These are phyloP conservation scores for Echites panduratus DNA, from an alignment of 257 asterid species.

Conservation along the genomic window DNA sequence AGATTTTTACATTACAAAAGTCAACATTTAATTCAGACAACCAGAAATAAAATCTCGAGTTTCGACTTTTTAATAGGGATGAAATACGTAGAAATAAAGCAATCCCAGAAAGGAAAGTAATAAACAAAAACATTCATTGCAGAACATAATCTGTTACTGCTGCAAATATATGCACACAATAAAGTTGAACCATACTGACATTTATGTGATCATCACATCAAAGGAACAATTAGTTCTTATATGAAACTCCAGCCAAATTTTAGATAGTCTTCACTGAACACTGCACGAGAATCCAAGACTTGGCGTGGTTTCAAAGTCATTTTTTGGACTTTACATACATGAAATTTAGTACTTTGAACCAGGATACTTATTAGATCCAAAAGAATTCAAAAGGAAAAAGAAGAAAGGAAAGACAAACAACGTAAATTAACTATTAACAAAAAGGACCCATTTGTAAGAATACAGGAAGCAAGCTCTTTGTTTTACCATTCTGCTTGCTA, in stretches of 20 bases:
- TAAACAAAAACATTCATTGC: neutral
- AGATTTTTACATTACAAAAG: neutral
- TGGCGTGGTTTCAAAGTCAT: neutral
- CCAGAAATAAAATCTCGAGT: neutral
- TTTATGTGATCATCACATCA: neutral
- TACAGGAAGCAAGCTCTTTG: neutral
- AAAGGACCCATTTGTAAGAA: neutral
- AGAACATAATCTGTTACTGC: neutral
- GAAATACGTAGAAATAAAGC: neutral
- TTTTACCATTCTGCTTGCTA: conserved; percentile 25
- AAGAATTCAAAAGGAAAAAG: neutral
- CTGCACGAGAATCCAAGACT: conserved; percentile 3
- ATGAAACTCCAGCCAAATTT: neutral
- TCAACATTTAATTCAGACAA: neutral
- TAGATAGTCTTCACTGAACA: neutral
- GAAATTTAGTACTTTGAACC: neutral
- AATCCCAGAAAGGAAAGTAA: neutral
- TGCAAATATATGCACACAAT: neutral
- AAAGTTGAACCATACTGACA: neutral
- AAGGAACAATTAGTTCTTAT: neutral
- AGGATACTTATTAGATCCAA: neutral
- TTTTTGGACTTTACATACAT: neutral
- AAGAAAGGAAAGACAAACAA: no score
- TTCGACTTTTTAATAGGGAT: neutral
- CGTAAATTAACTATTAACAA: conserved; percentile 1